Base-by-base conservation (phyloP, 345 rosid species). In the Conringia planisiliqua region DNA sequence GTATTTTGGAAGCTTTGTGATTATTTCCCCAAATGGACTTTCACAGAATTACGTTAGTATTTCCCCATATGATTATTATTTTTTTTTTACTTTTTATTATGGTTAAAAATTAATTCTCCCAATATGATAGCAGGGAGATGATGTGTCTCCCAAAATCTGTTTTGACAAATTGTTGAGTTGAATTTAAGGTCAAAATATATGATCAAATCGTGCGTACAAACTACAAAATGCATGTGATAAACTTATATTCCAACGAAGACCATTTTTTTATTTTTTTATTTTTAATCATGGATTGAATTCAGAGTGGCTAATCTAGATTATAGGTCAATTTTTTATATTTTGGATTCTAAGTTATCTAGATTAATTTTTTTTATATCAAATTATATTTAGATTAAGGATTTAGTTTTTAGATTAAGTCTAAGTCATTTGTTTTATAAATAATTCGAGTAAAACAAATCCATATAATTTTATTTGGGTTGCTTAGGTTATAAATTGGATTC, bases 1-100 rank as follows among this genome's bases (percentile, higher is more conserved):
- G 72, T 71, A 58, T 22, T 32, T 72, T 65, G 61, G 72, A 56
- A 48, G 55, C 67, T 71, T 57, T 58, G 46, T 57, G 58, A 13
- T 63, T 77, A 32, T 71, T 77, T 71, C 79, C 74, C 32, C 64
- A 76, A 70, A 55, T 70, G 75, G 70, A 17, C 13, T 62, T 76
- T 46, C 65, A 40, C 9, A 61, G 0, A 67, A 62, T 69, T 13
- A 26, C 55, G n/a, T 33, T 70, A 54, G 71, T 62, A 52, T 62
- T 62, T 52, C 58, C 58, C 4, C 18, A 10, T 75, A 60, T 60
- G 73, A 68, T 67, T 39, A 6, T 22, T 17, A 4, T 36, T 10
- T 14, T 24, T 10, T 17, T 5, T 66, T 33, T 22, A 22, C 24
- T 22, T 22, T 1, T 22, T 22, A 1, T 2, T 22, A 2, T 22